Percentiles rank a stretch among this genome's conserved stretches.
phyloP scores from a whole-genome alignment of 306 rosid genomes.

The Malus sieversii region DNA sequence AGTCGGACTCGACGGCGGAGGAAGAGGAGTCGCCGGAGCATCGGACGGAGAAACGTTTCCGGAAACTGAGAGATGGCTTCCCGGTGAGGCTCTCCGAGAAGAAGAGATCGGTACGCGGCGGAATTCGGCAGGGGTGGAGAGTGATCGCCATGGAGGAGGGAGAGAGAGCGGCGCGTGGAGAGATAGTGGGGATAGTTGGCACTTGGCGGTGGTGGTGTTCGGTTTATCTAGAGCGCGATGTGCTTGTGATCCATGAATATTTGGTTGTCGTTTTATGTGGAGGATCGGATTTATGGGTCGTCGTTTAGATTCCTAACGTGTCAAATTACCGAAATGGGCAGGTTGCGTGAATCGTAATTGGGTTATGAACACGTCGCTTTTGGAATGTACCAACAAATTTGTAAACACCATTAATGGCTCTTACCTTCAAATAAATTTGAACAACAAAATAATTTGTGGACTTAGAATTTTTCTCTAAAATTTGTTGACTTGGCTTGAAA shows the following conservation, averaged over 20 bases:
- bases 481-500: not conserved
- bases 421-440: not conserved
- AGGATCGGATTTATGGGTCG: not conserved
- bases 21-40: constrained; percentile 48
- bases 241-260: constrained; percentile 8
- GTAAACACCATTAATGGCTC: not conserved
- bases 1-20: constrained; percentile 42
- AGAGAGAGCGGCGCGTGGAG: not conserved
- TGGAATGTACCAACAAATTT: not conserved
- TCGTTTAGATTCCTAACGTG: constrained; percentile 3
- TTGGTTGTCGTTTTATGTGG: constrained; percentile 1
- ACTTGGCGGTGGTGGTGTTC: not conserved
- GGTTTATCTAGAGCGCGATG: constrained; percentile 1
- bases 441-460: not conserved
- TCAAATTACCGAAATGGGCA: not conserved
- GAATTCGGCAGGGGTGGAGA: constrained; percentile 51
- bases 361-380: not conserved
- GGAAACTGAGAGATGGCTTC: constrained; percentile 19
- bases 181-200: not conserved
- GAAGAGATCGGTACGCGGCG: constrained; percentile 35
- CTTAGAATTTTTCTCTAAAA: not conserved
- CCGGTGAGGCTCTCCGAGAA: constrained; percentile 29
- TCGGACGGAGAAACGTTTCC: constrained; percentile 44
- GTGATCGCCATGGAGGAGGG: constrained; percentile 53
- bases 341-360: not conserved